Conservation (phyloP, 345 rosid genomes). For the Pistacia vera region DNA sequence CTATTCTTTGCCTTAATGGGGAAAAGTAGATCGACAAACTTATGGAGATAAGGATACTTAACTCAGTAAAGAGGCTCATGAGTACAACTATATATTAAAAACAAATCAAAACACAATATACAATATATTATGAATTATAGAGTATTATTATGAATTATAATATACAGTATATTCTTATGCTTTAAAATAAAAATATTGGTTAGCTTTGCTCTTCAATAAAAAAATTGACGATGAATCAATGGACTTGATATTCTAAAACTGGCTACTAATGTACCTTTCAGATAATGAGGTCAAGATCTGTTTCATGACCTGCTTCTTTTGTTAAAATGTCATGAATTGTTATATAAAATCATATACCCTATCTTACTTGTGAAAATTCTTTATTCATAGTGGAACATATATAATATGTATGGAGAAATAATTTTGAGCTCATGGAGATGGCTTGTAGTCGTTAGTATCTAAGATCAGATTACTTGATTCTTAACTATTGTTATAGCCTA, state of each 20-base stretch:
- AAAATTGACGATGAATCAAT: constrained; percentile 61
- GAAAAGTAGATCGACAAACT: too few relatives aligned
- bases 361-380: background rate
- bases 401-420: background rate
- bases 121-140: too few relatives aligned
- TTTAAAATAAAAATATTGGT: too few relatives aligned
- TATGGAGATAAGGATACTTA: too few relatives aligned
- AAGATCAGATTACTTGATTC: background rate
- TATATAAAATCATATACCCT: background rate
- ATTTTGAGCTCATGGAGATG: background rate
- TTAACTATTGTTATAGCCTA: background rate
- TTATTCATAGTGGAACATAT: background rate
- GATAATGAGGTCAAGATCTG: constrained; percentile 69
- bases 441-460: background rate
- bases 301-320: background rate
- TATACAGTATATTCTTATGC: too few relatives aligned
- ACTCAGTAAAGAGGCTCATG: too few relatives aligned
- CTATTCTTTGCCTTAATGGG: too few relatives aligned
- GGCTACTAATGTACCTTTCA: constrained; percentile 97
- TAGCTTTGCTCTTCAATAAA: too few relatives aligned
- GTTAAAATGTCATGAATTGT: background rate
- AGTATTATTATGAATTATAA: too few relatives aligned
- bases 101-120: too few relatives aligned
- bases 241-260: constrained; percentile 87
- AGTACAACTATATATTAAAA: too few relatives aligned